Percentiles rank a stretch among this genome's conserved stretches.
Conservation (phyloP, 2,329 filamentous ascomycete species). For the Colletotrichum sp. region DNA sequence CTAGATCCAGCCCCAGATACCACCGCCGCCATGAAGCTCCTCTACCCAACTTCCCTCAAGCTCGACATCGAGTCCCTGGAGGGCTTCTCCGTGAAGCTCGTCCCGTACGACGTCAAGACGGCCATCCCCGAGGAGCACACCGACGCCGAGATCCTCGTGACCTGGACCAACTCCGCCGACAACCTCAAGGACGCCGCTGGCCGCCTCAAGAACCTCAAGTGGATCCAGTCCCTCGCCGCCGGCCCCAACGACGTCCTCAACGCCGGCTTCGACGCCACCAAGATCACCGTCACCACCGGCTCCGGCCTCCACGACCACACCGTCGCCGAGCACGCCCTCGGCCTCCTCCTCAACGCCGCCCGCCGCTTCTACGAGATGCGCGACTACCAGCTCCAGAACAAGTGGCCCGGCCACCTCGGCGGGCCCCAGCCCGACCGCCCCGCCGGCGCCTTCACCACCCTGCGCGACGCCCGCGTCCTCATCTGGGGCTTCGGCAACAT, state of each 20-base stretch:
- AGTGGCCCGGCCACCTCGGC: constrained; percentile 67
- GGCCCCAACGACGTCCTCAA: constrained; percentile 69
- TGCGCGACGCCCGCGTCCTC: constrained; percentile 62
- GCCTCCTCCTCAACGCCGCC: constrained; percentile 59
- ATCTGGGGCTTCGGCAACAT: constrained; percentile 74
- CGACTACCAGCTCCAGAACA: constrained; percentile 60
- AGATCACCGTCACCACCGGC: constrained; percentile 62
- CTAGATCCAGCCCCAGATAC: background rate
- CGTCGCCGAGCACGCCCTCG: constrained; percentile 69
- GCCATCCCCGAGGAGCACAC: constrained; percentile 60
- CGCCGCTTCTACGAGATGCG: constrained; percentile 67
- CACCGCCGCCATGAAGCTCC: constrained; percentile 61
- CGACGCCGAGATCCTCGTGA: constrained; percentile 66
- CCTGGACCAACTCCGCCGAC: constrained; percentile 63
- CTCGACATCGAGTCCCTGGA: constrained; percentile 60
- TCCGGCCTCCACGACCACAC: constrained; percentile 69
- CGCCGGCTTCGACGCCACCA: constrained; percentile 62
- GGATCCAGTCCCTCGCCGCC: constrained; percentile 71
- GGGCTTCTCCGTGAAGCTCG: constrained; percentile 63
- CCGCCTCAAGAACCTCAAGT: constrained; percentile 61
- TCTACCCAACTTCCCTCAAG: constrained; percentile 68
- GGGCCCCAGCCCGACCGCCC: constrained; percentile 65
- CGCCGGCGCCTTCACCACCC: constrained; percentile 60
- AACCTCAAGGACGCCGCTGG: constrained; percentile 64
- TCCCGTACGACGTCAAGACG: constrained; percentile 63